Evolutionary conservation across 192 early-diverging fungal genomes (phyloP).

Genomic region (Umbelopsis isabellina): DNA sequence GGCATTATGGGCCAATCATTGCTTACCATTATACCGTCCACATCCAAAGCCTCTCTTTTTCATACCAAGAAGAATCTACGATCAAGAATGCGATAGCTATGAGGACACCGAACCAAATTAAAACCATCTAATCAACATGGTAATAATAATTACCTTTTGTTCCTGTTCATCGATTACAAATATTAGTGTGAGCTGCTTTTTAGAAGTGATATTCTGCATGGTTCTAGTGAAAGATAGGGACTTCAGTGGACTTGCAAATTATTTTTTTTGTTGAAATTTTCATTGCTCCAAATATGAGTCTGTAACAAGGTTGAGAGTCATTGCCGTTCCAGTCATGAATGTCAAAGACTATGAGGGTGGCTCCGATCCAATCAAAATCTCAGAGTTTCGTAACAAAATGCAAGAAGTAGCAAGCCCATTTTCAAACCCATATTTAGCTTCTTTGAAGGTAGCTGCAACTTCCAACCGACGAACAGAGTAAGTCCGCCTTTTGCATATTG

Average conservation of each 20-base stretch:
- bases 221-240: background rate
- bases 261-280: no score
- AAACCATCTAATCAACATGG: background rate
- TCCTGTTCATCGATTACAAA: slow-evolving; percentile 26
- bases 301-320: background rate
- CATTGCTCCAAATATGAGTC: no score
- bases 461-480: background rate
- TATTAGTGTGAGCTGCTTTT: slow-evolving; percentile 27
- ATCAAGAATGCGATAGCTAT: background rate
- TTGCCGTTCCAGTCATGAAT: background rate
- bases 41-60: slow-evolving; percentile 83
- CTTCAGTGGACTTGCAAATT: background rate
- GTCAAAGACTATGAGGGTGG: background rate
- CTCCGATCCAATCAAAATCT: background rate
- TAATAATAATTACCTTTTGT: slow-evolving; percentile 18
- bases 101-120: background rate
- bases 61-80: slow-evolving; percentile 70
- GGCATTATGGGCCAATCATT: no score
- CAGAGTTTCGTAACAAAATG: background rate
- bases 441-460: background rate
- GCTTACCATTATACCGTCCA: slow-evolving; percentile 65
- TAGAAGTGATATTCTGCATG: slow-evolving; percentile 4
- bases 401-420: background rate
- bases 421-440: background rate
- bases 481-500: background rate